Evolutionary conservation across 805 yeast species (phyloP), one percentile per base, ranked within the genome.

Genomic region (Tetrapisispora iriomotensis): DNA sequence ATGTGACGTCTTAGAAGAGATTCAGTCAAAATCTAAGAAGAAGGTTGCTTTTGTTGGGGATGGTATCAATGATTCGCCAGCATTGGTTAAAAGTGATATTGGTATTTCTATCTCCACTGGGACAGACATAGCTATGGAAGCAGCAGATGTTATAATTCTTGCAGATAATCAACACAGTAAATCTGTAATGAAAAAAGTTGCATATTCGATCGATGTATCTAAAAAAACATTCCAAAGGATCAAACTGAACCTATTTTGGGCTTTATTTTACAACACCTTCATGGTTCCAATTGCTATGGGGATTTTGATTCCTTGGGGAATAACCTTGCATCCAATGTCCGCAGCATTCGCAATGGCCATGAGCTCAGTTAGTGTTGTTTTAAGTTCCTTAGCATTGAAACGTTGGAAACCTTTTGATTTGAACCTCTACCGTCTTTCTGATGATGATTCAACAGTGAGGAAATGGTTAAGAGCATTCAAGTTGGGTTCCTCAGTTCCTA

Each of bases 11-110:
- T 76, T 92, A 18, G 62, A 64, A 29, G 67, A 70, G 36, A 63
- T 85, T 40, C 83, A 79, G 51, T 36, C 34, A n/a, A 58, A 49
- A 12, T 67, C 66, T 2, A 32, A 30, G 1, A 50, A 62, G 9
- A 64, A 67, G 14, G 80, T 92, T 30, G 90, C 88, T 6, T 87
- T 94, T 68, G 80, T 92, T 18, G 99, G 99, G 28, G 99, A 92
- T 62, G 99, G 99, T 43, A 84, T 92, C 48, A 92, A 92, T 60
- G 99, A 92, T 58, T 94, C 97, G 0, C 96, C 98, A 0, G 97
- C 97, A 0, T 70, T 92, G 40, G 94, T 85, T 1, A 72, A 81
- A 40, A 82, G 96, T 1, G 85, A 87, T 48, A 63, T 92, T 15
- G 98, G 98, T 19, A 77, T 94, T 51, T 92, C 97, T 9, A 76